phyloP scores from a whole-genome alignment of 495 filamentous ascomycete species.

The Hyaloscypha finlandica region DNA sequence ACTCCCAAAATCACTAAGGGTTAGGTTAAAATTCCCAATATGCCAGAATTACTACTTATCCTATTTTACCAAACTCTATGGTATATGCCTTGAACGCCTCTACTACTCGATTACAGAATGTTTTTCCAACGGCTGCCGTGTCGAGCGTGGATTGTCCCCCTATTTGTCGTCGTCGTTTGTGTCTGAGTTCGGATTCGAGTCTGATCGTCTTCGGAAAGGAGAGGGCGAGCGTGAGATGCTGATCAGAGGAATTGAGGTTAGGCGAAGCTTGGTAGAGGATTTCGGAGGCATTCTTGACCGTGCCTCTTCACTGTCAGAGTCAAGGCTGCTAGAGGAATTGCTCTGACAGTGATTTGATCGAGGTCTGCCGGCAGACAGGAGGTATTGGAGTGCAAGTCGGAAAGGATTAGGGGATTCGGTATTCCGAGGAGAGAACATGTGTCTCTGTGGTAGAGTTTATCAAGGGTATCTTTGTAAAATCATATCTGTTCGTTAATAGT shows the following conservation, averaged over 20 bases:
- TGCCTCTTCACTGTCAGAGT: slow-evolving; percentile 20
- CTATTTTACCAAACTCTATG: too few species aligned
- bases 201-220: slow-evolving; percentile 37
- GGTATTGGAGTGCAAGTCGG: slow-evolving; percentile 42
- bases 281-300: slow-evolving; percentile 28
- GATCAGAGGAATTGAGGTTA: slow-evolving; percentile 39
- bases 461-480: too few species aligned
- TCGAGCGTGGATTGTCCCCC: slow-evolving; percentile 18
- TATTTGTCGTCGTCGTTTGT: slow-evolving; percentile 40
- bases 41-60: too few species aligned
- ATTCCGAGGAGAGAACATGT: slow-evolving; percentile 31
- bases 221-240: slow-evolving; percentile 42
- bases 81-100: too few species aligned
- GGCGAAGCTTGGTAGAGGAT: slow-evolving; percentile 25
- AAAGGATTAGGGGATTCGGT: slow-evolving; percentile 35
- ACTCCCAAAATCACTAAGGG: too few species aligned
- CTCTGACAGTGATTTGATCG: slow-evolving; percentile 18
- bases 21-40: too few species aligned
- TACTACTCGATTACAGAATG: too few species aligned
- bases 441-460: too few species aligned
- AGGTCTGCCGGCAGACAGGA: slow-evolving; percentile 26
- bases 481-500: too few species aligned
- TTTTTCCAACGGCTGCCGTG: slow-evolving; percentile 13
- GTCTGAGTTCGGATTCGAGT: slow-evolving; percentile 37
- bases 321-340: slow-evolving; percentile 29